phyloP scores from a whole-genome alignment of 2,329 filamentous ascomycete genomes.

The Apiospora kogelbergensis region DNA sequence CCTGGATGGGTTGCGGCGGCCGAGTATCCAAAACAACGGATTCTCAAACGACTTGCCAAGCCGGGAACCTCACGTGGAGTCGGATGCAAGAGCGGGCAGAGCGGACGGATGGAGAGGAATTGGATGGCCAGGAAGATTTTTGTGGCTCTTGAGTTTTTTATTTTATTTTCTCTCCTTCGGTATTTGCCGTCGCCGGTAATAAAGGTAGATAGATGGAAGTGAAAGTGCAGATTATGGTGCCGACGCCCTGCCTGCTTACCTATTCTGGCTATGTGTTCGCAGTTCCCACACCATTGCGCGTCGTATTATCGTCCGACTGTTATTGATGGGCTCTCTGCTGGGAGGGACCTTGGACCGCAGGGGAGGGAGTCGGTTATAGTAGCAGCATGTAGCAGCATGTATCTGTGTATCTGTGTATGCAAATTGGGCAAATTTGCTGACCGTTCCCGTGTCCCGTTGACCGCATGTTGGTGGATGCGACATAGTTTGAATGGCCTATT shows the following conservation, averaged over 20 bases:
- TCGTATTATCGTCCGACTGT: neutral
- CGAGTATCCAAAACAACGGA: conserved; percentile 6
- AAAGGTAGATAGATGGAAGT: neutral
- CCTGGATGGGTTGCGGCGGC: conserved; percentile 6
- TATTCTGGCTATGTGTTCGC: neutral
- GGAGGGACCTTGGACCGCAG: neutral
- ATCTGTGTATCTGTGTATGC: too few species aligned
- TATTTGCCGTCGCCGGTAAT: neutral
- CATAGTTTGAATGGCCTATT: neutral
- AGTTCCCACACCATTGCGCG: neutral
- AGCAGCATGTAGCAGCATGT: neutral
- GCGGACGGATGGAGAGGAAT: neutral
- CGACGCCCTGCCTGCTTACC: neutral
- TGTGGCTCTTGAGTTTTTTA: neutral
- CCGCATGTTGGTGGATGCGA: neutral
- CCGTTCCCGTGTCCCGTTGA: neutral
- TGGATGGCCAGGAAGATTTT: neutral
- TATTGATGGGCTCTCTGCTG: neutral
- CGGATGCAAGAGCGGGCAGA: conserved; percentile 1
- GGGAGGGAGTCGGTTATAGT: neutral
- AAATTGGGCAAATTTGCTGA: neutral
- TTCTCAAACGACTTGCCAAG: conserved; percentile 5
- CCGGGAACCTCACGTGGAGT: conserved; percentile 3
- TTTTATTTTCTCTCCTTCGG: neutral
- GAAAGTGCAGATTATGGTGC: too few species aligned